phyloP scores from a whole-genome alignment of 2,329 filamentous ascomycete species.

The Zasmidium cellare region DNA sequence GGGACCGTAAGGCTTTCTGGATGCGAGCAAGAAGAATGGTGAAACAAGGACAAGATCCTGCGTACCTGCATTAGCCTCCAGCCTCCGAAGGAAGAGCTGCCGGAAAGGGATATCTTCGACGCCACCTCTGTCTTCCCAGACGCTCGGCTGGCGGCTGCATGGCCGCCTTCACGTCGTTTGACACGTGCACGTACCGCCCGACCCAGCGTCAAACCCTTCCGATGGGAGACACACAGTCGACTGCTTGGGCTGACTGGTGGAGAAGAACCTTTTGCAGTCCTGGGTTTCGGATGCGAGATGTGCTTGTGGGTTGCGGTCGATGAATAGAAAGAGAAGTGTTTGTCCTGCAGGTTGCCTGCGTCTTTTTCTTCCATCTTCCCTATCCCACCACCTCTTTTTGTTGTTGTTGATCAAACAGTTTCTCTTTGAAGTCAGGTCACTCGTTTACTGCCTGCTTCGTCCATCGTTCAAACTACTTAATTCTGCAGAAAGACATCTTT shows the following conservation, averaged over 20 bases:
- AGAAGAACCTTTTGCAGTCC: constrained; percentile 6
- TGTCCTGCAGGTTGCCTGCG: constrained; percentile 4
- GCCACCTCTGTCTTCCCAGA: constrained; percentile 16
- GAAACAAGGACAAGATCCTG: constrained; percentile 12
- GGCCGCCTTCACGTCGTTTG: constrained; percentile 16
- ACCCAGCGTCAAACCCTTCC: constrained; percentile 18
- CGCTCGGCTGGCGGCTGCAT: constrained; percentile 16
- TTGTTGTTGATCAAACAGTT: constrained; percentile 8
- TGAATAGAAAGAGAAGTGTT: constrained; percentile 5
- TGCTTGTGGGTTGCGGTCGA: neutral
- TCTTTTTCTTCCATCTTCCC: constrained; percentile 26
- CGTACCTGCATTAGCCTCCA: constrained; percentile 16
- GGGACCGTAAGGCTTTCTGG: neutral
- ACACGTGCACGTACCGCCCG: constrained; percentile 14
- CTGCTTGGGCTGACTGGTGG: constrained; percentile 12
- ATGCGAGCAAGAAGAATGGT: neutral
- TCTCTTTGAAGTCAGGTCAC: constrained; percentile 43
- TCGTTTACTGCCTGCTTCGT: constrained; percentile 41
- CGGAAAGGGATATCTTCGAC: constrained; percentile 9
- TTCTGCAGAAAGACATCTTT: constrained; percentile 9
- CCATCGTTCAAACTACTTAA: constrained; percentile 21
- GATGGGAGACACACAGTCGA: constrained; percentile 1
- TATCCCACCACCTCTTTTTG: constrained; percentile 8
- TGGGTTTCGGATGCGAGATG: constrained; percentile 2
- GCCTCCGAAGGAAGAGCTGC: constrained; percentile 3